Conservation (phyloP, 768 basidiomycete species). For the Favolaschia claudopus region DNA sequence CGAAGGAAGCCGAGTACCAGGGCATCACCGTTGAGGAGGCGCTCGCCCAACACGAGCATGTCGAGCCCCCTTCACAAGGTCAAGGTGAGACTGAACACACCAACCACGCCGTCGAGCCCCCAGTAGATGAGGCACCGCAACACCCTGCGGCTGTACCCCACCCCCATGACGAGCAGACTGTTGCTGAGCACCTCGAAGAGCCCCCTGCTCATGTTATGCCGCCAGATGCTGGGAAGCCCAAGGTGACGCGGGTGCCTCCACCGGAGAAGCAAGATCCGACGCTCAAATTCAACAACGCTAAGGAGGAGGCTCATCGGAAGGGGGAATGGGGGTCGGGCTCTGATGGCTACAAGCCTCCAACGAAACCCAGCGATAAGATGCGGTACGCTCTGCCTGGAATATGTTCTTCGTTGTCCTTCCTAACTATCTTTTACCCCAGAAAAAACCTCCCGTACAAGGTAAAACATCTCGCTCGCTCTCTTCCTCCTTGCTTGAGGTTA, state of each 20-base stretch:
- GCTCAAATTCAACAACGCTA: conserved; percentile 64
- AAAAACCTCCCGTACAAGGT: conserved; percentile 93
- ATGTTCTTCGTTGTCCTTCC: conserved; percentile 4
- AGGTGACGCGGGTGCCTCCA: conserved; percentile 63
- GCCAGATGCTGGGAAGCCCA: conserved; percentile 43
- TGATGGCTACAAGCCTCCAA: conserved; percentile 76
- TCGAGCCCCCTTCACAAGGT: too few relatives aligned
- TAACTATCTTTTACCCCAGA: conserved; percentile 40
- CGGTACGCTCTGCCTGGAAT: conserved; percentile 49
- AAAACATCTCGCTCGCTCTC: conserved; percentile 25
- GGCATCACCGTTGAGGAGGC: conserved; percentile 83
- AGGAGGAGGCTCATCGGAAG: conserved; percentile 57
- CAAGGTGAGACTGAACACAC: too few relatives aligned
- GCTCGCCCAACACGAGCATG: conserved; percentile 59
- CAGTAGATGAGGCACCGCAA: conserved; percentile 23
- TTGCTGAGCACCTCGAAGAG: conserved; percentile 30
- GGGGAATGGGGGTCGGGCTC: conserved; percentile 78
- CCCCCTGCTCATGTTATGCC: conserved; percentile 32
- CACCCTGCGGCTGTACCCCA: conserved; percentile 30
- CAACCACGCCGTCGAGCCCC: conserved; percentile 35
- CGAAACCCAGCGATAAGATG: conserved; percentile 77
- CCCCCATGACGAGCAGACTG: conserved; percentile 47
- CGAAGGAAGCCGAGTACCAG: conserved; percentile 84
- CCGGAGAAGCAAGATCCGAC: conserved; percentile 76
- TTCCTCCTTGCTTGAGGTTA: conserved; percentile 34